Evolutionary conservation across 1,284 basidiomycete species (phyloP), one percentile per base, ranked within the genome.

Genomic region (Polyporus tsugae): DNA sequence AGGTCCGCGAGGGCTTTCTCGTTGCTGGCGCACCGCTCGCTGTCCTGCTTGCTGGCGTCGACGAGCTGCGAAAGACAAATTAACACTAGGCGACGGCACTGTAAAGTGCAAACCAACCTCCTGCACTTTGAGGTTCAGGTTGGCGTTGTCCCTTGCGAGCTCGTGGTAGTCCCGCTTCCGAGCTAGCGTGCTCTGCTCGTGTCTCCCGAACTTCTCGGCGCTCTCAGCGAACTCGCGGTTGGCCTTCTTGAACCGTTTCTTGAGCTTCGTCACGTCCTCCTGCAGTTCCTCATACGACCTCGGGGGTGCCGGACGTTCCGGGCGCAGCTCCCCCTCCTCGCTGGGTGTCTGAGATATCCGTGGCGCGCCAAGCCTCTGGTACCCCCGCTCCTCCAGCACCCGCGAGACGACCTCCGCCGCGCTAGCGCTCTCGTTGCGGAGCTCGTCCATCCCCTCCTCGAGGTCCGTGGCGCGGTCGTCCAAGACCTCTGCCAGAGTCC

Each of bases 401-500:
- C 35, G 25, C 15, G 38, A 15, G 38, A 70, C 36, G 25, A 65
- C 33, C 6, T 63, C 57, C 44, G 55, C 55, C 22, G 57, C 13
- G 11, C 42, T 41, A 9, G 42, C 29, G 10, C 57, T 38, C 22
- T 33, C n/a, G 19, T 59, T 19, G 22, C 65, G 70, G 35, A 72
- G 38, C 2, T 68, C 38, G 17, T 67, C 67, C 6, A 69, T 36
- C 15, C 62, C 60, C 10, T 38, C 22, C 57, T 72, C 73, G 13
- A 74, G 64, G 29, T 74, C 69, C 29, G 65, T 57, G 17, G 72
- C 36, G 15, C 63, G 52, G 49, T 70, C 67, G n/a, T 70, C 64
- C 9, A 72, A 38, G n/a, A 44, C 33, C 6, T 22, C 63, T 13
- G 49, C 19, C 36, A 33, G 39, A 22, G n/a, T 29, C 36, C 25